Evolutionary conservation across 1,139 yeast genomes (phyloP).

Genomic region (Blastobotrys petasosporus): DNA sequence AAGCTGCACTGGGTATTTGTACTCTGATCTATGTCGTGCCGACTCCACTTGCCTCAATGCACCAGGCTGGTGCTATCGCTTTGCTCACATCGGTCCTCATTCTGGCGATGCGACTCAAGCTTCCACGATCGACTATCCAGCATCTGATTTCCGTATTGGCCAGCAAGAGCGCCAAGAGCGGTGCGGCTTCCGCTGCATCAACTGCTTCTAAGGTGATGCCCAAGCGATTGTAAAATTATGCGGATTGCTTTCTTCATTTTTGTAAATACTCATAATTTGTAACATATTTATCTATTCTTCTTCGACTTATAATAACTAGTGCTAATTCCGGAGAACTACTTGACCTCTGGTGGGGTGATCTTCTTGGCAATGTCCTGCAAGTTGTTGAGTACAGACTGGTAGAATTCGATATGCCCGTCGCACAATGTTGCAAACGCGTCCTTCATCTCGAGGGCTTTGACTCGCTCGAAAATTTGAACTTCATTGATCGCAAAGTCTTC

Average conservation of each 20-base stretch:
- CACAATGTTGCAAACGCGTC: constrained; percentile 64
- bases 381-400: constrained; percentile 60
- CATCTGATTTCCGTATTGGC: constrained; percentile 12
- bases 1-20: constrained; percentile 77
- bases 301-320: too few species aligned
- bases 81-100: constrained; percentile 73
- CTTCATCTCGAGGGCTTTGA: constrained; percentile 73
- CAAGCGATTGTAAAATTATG: too few species aligned
- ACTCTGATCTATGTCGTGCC: constrained; percentile 90
- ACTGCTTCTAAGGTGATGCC: not conserved
- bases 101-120: constrained; percentile 61
- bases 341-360: not conserved
- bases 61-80: constrained; percentile 96
- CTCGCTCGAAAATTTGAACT: constrained; percentile 73
- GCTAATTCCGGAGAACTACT: too few species aligned
- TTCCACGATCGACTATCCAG: constrained; percentile 46
- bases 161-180: constrained; percentile 5
- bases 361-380: constrained; percentile 44
- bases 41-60: constrained; percentile 85
- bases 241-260: too few species aligned
- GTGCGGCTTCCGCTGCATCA: not conserved
- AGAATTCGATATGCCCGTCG: constrained; percentile 70
- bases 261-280: too few species aligned
- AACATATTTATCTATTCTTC: too few species aligned
- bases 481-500: constrained; percentile 63